Evolutionary conservation across 2,329 filamentous ascomycete genomes (phyloP).

Genomic region (Trichoderma atrobrunneum): DNA sequence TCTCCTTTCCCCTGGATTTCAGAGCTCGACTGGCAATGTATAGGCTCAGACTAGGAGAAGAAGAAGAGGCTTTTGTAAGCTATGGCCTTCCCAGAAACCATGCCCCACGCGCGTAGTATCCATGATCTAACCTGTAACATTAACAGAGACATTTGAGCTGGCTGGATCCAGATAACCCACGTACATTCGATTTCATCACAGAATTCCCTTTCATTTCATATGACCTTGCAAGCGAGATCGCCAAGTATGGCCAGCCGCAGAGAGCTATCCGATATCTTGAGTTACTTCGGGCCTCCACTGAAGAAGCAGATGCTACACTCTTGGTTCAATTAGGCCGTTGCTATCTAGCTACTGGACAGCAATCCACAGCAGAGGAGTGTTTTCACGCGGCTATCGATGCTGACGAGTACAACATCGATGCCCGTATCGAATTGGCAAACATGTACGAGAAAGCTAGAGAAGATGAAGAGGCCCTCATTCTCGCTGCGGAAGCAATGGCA

Average conservation of each 20-base stretch:
- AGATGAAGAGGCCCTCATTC: conserved; percentile 72
- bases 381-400: conserved; percentile 72
- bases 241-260: conserved; percentile 28
- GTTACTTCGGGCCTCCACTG: conserved; percentile 48
- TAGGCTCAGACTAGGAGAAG: conserved; percentile 67
- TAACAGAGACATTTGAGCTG: conserved; percentile 63
- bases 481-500: conserved; percentile 71
- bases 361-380: conserved; percentile 70
- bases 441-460: conserved; percentile 76
- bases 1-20: conserved; percentile 74
- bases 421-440: conserved; percentile 75
- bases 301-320: conserved; percentile 50
- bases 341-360: conserved; percentile 61
- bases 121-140: background rate
- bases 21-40: conserved; percentile 81
- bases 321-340: conserved; percentile 63
- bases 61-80: conserved; percentile 71
- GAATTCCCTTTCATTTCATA: conserved; percentile 78
- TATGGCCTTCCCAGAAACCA: background rate
- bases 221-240: conserved; percentile 55
- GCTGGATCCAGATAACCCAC: conserved; percentile 62
- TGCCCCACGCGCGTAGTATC: background rate
- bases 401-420: conserved; percentile 70
- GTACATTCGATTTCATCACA: conserved; percentile 47
- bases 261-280: conserved; percentile 56